phyloP scores from a whole-genome alignment of 2,329 filamentous ascomycete genomes.

The Arthrobotrys sphaeroides region DNA sequence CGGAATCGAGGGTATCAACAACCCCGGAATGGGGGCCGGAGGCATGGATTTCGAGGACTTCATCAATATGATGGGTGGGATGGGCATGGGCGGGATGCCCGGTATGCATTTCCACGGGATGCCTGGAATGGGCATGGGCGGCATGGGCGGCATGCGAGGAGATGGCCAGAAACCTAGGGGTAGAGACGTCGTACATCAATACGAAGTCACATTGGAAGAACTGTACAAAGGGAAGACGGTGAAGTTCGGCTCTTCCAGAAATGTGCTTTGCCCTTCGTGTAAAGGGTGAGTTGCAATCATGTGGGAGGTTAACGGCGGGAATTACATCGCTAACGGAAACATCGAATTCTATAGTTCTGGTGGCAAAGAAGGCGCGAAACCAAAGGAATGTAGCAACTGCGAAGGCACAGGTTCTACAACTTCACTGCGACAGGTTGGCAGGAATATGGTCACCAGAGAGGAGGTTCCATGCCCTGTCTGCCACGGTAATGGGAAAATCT shows the following conservation, averaged over 20 bases:
- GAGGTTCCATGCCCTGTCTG: slow-evolving; percentile 83
- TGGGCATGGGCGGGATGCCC: slow-evolving; percentile 69
- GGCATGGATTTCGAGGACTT: slow-evolving; percentile 91
- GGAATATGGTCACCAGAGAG: slow-evolving; percentile 83
- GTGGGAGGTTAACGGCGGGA: background rate
- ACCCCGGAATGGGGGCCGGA: slow-evolving; percentile 71
- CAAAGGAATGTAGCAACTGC: slow-evolving; percentile 83
- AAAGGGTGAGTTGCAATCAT: slow-evolving; percentile 68
- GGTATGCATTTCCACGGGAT: slow-evolving; percentile 67
- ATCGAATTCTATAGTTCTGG: slow-evolving; percentile 70
- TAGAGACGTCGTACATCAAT: slow-evolving; percentile 85
- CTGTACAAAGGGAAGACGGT: slow-evolving; percentile 99
- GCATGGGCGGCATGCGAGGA: slow-evolving; percentile 62
- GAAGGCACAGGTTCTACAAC: slow-evolving; percentile 80
- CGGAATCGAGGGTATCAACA: slow-evolving; percentile 95
- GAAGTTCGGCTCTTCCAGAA: slow-evolving; percentile 94
- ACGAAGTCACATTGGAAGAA: slow-evolving; percentile 90
- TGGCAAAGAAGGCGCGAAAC: slow-evolving; percentile 89
- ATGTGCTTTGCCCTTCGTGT: slow-evolving; percentile 85
- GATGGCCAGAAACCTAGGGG: slow-evolving; percentile 69
- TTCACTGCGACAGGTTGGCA: slow-evolving; percentile 82
- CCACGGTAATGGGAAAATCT: slow-evolving; percentile 83
- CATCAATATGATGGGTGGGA: slow-evolving; percentile 71
- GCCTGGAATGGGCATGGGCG: slow-evolving; percentile 62
- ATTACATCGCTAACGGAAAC: too few relatives aligned